These are phyloP conservation scores for Alternaria angustiovoidea DNA, from an alignment of 2,329 filamentous ascomycete species.

Conservation along the genomic window DNA sequence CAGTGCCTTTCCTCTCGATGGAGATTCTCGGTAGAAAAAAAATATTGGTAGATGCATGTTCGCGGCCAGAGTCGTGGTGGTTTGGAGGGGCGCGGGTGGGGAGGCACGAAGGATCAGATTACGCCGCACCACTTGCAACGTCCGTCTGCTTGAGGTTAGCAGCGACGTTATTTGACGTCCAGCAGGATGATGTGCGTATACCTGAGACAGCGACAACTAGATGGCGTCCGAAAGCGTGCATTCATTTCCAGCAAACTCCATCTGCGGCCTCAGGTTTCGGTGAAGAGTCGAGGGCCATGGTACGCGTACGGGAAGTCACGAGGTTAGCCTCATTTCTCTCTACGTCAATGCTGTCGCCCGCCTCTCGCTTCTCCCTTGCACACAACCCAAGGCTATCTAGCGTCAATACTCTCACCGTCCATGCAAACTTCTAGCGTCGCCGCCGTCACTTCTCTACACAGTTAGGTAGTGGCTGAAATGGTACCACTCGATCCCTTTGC, in stretches of 20 bases:
- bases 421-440: slow-evolving; percentile 9
- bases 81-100: slow-evolving; percentile 15
- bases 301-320: slow-evolving; percentile 4
- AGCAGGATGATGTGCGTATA: slow-evolving; percentile 22
- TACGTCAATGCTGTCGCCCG: slow-evolving; percentile 13
- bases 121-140: slow-evolving; percentile 24
- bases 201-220: slow-evolving; percentile 32
- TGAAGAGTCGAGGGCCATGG: slow-evolving; percentile 1
- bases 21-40: slow-evolving; percentile 5
- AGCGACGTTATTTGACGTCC: slow-evolving; percentile 22
- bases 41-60: slow-evolving; percentile 18
- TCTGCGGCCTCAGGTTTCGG: slow-evolving; percentile 23
- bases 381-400: slow-evolving; percentile 7
- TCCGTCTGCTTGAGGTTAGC: slow-evolving; percentile 23
- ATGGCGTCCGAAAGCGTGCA: slow-evolving; percentile 19
- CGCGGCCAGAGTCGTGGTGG: slow-evolving; percentile 4
- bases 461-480: slow-evolving; percentile 4
- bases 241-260: slow-evolving; percentile 13
- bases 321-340: slow-evolving; percentile 7
- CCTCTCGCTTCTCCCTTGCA: slow-evolving; percentile 1
- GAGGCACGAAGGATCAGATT: slow-evolving; percentile 16
- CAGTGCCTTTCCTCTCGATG: slow-evolving; percentile 4
- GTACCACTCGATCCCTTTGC: background rate
- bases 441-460: slow-evolving; percentile 3
- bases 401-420: slow-evolving; percentile 7